Conservation (phyloP, 768 basidiomycete genomes). For the Mycena maculata region DNA sequence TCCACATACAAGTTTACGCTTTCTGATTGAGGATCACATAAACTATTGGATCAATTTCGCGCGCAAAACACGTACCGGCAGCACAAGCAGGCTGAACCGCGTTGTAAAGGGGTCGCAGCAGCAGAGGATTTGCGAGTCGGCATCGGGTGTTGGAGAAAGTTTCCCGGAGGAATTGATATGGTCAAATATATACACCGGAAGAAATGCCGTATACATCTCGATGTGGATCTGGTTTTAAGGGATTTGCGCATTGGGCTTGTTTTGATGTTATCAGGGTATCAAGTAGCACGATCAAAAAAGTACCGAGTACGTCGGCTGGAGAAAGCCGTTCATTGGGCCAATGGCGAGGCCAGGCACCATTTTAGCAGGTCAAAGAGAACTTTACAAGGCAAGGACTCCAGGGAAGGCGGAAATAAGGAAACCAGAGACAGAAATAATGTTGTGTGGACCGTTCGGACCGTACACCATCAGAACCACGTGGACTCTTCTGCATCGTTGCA, state of each 20-base stretch:
- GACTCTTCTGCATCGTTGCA: constrained; percentile 17
- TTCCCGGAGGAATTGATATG: background rate
- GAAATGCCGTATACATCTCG: constrained; percentile 8
- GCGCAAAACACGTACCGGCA: constrained; percentile 41
- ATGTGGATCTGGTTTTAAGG: constrained; percentile 25
- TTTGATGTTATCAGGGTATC: background rate
- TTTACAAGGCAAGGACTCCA: no score
- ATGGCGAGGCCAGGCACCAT: no score
- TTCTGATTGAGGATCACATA: constrained; percentile 35
- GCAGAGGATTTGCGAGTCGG: constrained; percentile 43
- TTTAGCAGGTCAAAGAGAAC: no score
- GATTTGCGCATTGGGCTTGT: constrained; percentile 16
- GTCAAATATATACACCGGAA: constrained; percentile 11
- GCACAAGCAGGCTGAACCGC: constrained; percentile 53
- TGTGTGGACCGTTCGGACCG: no score
- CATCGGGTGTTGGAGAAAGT: constrained; percentile 27
- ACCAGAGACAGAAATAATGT: no score
- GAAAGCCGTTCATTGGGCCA: no score
- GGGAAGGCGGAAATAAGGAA: no score
- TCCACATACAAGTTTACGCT: constrained; percentile 50
- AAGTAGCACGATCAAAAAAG: background rate
- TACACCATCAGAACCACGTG: no score
- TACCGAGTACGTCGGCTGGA: no score
- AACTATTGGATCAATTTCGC: background rate
- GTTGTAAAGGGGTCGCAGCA: constrained; percentile 46